Conservation (phyloP, 306 rosid genomes). For the Prunus mira region DNA sequence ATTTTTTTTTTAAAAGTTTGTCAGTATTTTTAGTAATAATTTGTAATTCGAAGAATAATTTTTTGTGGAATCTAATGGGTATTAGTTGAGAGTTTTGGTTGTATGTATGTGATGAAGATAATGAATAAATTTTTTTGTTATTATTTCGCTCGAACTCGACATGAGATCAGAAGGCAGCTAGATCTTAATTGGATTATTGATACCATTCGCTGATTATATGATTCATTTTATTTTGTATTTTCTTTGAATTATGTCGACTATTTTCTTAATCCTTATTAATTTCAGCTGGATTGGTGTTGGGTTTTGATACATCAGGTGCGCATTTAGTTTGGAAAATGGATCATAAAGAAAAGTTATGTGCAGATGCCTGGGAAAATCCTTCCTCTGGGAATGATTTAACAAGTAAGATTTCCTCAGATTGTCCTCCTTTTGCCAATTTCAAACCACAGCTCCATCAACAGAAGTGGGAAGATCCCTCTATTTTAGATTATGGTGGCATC, state of each 20-base stretch:
- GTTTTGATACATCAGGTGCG: slow-evolving; percentile 26
- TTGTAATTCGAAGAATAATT: background rate
- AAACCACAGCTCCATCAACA: slow-evolving; percentile 31
- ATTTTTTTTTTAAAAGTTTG: background rate
- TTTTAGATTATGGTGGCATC: slow-evolving; percentile 46
- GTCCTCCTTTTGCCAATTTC: slow-evolving; percentile 37
- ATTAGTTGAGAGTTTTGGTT: background rate
- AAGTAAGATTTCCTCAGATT: slow-evolving; percentile 36
- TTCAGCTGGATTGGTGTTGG: slow-evolving; percentile 29
- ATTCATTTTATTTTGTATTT: background rate
- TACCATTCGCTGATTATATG: background rate
- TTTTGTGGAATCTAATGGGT: background rate
- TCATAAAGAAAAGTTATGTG: slow-evolving; percentile 50
- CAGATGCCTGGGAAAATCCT: slow-evolving; percentile 54
- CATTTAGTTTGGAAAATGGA: slow-evolving; percentile 41
- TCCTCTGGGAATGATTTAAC: slow-evolving; percentile 41
- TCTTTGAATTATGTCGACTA: slow-evolving; percentile 2
- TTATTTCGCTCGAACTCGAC: too few species aligned
- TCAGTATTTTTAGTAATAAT: background rate
- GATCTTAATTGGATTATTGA: slow-evolving; percentile 5
- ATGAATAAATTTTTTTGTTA: background rate
- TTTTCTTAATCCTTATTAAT: slow-evolving; percentile 6
- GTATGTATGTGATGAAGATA: background rate
- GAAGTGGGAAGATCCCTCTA: slow-evolving; percentile 58
- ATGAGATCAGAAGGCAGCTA: background rate